phyloP scores from a whole-genome alignment of 192 early-diverging fungal genomes.

The Thoreauomyces humboldtii region DNA sequence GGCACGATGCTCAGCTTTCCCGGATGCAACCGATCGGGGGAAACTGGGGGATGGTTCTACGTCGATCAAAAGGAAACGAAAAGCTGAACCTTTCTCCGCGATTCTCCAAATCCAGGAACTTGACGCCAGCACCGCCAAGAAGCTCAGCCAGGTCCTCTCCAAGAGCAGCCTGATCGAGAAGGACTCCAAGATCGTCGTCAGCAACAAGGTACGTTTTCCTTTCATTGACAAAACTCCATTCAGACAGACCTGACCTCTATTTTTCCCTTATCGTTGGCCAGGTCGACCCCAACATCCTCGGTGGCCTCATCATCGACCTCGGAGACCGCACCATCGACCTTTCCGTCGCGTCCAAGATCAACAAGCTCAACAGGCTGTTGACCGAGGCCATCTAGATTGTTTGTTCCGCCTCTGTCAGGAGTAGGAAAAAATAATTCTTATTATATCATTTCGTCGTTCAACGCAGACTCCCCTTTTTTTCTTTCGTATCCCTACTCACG shows the following conservation, averaged over 20 bases:
- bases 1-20: no score
- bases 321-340: conserved; percentile 99
- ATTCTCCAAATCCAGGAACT: no score
- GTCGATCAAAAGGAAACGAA: no score
- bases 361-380: conserved; percentile 93
- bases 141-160: conserved; percentile 73
- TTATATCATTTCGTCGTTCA: no score
- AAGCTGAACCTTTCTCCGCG: no score
- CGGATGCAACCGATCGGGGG: no score
- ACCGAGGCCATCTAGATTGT: conserved; percentile 59
- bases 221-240: not conserved
- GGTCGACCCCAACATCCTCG: conserved; percentile 89
- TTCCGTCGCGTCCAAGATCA: conserved; percentile 89
- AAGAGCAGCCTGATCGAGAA: conserved; percentile 78
- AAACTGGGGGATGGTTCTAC: no score
- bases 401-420: no score
- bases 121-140: conserved; percentile 64
- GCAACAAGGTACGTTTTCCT: conserved; percentile 67
- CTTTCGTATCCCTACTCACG: no score
- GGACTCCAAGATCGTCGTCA: conserved; percentile 78
- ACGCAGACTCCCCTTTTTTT: no score
- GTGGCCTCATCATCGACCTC: conserved; percentile 95
- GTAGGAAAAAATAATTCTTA: no score
- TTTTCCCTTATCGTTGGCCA: no score
- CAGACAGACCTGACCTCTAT: not conserved